These are phyloP conservation scores for Geranomyces michiganensis DNA, from an alignment of 192 early-diverging fungal species.

Conservation along the genomic window DNA sequence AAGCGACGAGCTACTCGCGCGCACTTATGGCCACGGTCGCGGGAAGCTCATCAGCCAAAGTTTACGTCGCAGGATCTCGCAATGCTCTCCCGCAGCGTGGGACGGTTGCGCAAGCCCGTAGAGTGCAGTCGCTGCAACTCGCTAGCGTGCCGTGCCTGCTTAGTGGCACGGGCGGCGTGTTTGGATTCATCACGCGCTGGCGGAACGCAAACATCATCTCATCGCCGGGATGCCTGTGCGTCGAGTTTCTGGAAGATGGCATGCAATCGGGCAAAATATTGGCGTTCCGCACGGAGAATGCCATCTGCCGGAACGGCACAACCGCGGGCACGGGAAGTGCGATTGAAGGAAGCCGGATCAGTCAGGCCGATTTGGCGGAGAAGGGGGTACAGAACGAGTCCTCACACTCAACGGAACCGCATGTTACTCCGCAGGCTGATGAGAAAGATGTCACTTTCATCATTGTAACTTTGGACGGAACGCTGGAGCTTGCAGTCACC, in stretches of 20 bases:
- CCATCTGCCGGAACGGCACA: neutral
- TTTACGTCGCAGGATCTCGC: neutral
- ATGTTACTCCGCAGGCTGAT: too few relatives aligned
- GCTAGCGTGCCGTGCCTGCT: slow-evolving; percentile 1
- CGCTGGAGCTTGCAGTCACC: slow-evolving; percentile 15
- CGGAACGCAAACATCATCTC: slow-evolving; percentile 7
- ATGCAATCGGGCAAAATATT: neutral
- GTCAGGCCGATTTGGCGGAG: neutral
- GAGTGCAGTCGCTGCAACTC: neutral
- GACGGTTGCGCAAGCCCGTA: neutral
- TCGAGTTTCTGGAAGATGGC: neutral
- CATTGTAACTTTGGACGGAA: slow-evolving; percentile 10
- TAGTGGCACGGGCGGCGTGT: neutral
- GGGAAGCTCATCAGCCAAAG: neutral
- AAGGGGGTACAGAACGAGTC: neutral
- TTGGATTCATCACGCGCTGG: neutral
- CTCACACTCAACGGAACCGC: too few relatives aligned
- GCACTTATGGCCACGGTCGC: neutral
- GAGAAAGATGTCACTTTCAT: neutral
- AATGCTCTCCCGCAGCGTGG: neutral
- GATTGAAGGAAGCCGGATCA: neutral
- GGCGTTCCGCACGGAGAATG: slow-evolving; percentile 6
- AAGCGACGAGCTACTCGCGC: neutral
- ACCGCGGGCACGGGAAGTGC: neutral
- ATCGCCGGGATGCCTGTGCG: slow-evolving; percentile 3